phyloP scores from a whole-genome alignment of 768 basidiomycete genomes.

The Kwoniella mangroviensis region DNA sequence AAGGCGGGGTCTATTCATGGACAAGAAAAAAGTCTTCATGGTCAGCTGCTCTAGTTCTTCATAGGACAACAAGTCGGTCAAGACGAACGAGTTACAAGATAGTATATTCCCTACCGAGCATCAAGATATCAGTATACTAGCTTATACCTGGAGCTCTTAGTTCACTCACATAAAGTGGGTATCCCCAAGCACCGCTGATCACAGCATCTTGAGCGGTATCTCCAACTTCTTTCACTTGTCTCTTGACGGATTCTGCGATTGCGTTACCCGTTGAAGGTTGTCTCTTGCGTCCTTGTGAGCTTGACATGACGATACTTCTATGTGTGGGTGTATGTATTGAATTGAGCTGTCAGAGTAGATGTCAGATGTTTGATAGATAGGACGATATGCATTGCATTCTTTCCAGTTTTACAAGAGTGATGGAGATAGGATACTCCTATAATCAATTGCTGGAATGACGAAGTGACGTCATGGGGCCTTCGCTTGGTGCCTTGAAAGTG shows the following conservation, averaged over 20 bases:
- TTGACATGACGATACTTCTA: background rate
- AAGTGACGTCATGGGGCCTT: no score
- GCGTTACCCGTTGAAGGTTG: constrained; percentile 7
- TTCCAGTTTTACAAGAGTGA: no score
- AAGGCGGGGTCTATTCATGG: constrained; percentile 33
- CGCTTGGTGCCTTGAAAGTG: no score
- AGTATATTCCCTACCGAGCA: constrained; percentile 47
- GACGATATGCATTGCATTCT: no score
- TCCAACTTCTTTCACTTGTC: constrained; percentile 45
- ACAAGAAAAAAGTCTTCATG: background rate
- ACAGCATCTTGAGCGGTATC: constrained; percentile 49
- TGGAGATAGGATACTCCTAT: no score
- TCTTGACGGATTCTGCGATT: constrained; percentile 41
- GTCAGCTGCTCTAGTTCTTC: background rate
- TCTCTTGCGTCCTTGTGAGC: constrained; percentile 17
- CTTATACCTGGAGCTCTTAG: background rate
- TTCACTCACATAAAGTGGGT: constrained; percentile 50
- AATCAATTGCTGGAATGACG: no score
- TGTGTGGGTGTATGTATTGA: no score
- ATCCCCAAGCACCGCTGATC: constrained; percentile 52
- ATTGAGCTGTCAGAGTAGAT: no score
- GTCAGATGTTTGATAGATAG: no score
- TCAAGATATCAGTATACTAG: constrained; percentile 1
- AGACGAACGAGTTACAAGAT: constrained; percentile 46
- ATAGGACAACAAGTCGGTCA: background rate